Conservation (phyloP, 108 stramenopile genomes). For the Heterococcus sp. region DNA sequence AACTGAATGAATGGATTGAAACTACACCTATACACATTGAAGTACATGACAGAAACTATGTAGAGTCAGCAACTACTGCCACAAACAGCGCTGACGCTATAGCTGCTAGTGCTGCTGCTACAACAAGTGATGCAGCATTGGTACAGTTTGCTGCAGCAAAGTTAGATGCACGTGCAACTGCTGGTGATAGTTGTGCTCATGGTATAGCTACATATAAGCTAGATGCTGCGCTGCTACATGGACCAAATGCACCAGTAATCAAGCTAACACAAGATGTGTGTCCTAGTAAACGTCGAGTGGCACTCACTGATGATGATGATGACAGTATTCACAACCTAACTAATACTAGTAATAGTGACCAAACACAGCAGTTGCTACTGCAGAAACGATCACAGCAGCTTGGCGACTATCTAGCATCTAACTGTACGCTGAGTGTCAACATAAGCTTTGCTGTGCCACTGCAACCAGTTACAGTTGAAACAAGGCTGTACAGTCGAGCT, state of each 20-base stretch:
- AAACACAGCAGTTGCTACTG: too few species aligned
- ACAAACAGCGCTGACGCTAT: neutral
- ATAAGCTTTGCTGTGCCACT: neutral
- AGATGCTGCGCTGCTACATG: neutral
- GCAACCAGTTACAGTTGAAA: conserved; percentile 3
- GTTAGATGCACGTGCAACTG: neutral
- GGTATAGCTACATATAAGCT: neutral
- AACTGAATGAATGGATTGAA: neutral
- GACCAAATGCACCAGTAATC: neutral
- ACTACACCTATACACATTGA: neutral
- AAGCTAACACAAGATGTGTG: neutral
- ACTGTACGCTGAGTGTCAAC: neutral
- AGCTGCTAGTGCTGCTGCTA: neutral
- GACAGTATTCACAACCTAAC: neutral
- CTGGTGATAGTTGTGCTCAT: neutral
- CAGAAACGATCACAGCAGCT: neutral
- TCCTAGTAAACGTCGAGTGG: neutral
- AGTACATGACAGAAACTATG: neutral
- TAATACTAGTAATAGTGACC: too few species aligned
- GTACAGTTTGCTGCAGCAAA: neutral
- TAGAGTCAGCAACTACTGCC: neutral
- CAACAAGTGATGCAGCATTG: neutral
- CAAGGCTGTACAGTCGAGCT: conserved; percentile 28
- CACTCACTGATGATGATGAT: neutral
- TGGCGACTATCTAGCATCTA: neutral